phyloP scores from a whole-genome alignment of 176 grass and related monocot genomes.

The Metroxylon sagu region DNA sequence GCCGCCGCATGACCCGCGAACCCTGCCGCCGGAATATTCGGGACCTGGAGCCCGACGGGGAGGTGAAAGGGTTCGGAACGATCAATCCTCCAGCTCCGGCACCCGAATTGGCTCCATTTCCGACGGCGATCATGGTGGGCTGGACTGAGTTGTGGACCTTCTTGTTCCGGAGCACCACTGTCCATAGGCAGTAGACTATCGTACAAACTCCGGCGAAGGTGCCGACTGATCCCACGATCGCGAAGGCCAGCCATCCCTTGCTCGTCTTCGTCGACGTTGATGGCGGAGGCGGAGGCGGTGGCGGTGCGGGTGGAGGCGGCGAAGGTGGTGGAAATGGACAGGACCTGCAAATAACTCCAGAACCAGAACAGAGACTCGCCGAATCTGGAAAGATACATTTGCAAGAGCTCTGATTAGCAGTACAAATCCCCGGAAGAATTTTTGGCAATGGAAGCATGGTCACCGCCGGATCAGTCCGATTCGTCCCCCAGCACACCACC shows the following conservation, averaged over 20 bases:
- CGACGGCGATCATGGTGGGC: slow-evolving; percentile 24
- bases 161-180: slow-evolving; percentile 58
- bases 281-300: background rate
- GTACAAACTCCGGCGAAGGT: slow-evolving; percentile 47
- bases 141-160: slow-evolving; percentile 86
- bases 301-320: background rate
- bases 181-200: slow-evolving; percentile 47
- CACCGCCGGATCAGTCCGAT: slow-evolving; percentile 9
- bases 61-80: slow-evolving; percentile 35
- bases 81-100: background rate
- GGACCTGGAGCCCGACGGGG: slow-evolving; percentile 12
- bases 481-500: slow-evolving; percentile 46
- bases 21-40: slow-evolving; percentile 57
- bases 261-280: background rate
- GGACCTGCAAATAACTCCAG: slow-evolving; percentile 35
- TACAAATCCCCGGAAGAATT: slow-evolving; percentile 62
- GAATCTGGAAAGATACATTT: slow-evolving; percentile 29
- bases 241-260: slow-evolving; percentile 46
- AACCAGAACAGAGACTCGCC: slow-evolving; percentile 21
- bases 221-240: slow-evolving; percentile 61
- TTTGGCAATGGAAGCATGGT: slow-evolving; percentile 11
- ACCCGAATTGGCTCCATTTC: background rate
- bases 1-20: slow-evolving; percentile 72
- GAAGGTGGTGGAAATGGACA: background rate
- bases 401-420: slow-evolving; percentile 12